These are phyloP conservation scores for Penicillium desertorum DNA, from an alignment of 495 filamentous ascomycete species.

Conservation along the genomic window DNA sequence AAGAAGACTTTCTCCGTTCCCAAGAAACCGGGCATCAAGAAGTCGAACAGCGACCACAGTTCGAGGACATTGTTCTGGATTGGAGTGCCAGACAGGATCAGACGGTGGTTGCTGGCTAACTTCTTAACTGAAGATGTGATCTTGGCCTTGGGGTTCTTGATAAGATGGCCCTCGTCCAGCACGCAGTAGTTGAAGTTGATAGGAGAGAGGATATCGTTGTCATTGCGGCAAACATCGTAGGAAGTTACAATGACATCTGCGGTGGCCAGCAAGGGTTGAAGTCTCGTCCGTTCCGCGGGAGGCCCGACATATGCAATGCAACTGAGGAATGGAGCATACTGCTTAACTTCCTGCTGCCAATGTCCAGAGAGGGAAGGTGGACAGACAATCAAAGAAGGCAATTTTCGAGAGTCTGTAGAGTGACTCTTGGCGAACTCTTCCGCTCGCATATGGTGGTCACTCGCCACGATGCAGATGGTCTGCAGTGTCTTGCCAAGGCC, in stretches of 20 bases:
- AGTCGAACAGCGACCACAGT: slow-evolving; percentile 98
- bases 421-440: slow-evolving; percentile 83
- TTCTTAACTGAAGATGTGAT: slow-evolving; percentile 87
- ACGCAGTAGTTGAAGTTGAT: slow-evolving; percentile 97
- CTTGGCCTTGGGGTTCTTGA: slow-evolving; percentile 97
- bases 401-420: slow-evolving; percentile 68
- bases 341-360: slow-evolving; percentile 96
- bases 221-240: slow-evolving; percentile 95
- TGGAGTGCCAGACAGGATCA: slow-evolving; percentile 94
- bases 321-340: slow-evolving; percentile 90
- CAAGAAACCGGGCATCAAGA: slow-evolving; percentile 97
- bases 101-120: slow-evolving; percentile 82
- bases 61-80: slow-evolving; percentile 99
- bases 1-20: slow-evolving; percentile 98
- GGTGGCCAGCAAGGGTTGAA: slow-evolving; percentile 63
- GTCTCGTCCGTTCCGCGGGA: slow-evolving; percentile 69
- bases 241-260: slow-evolving; percentile 95
- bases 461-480: slow-evolving; percentile 95
- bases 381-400: slow-evolving; percentile 93
- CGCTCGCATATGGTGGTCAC: slow-evolving; percentile 89
- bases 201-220: slow-evolving; percentile 77
- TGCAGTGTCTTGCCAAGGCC: slow-evolving; percentile 97
- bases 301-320: slow-evolving; percentile 88
- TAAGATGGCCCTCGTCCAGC: slow-evolving; percentile 94
- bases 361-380: slow-evolving; percentile 97